Evolutionary conservation across 208 protist species (phyloP), one percentile per base, ranked within the genome.

Genomic region (Leishmania braziliensis): DNA sequence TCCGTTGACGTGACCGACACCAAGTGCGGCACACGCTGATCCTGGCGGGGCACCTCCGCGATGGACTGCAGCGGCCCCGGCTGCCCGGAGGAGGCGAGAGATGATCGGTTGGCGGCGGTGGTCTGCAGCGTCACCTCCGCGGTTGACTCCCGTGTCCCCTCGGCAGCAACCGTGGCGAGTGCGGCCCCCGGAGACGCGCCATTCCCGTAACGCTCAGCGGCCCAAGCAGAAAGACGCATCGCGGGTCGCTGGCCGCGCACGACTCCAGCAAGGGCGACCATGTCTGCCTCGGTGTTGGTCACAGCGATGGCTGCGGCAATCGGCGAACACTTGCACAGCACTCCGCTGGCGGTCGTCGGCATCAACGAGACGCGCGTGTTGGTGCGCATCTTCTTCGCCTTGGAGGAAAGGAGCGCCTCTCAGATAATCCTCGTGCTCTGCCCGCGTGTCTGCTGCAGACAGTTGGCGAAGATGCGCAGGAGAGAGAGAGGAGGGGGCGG

Each of bases 131-230:
- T 14, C 48, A n/a, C 48, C 29, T 62, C 48, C 72, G 8, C 39
- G 23, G n/a, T 54, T 26, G 46, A 48, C 46, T 73, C 9, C 16
- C 46, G 9, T 10, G 46, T 36, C 26, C 43, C 46, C 46, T 73
- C 68, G n/a, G 33, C 26, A 9, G 39, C 26, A 5, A 39, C 14
- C 20, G 53, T 33, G 16, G 74, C 9, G 33, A 18, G n/a, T 20
- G 2, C 74, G 1, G 54, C 8, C 53, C 23, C 5, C 10, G 23
- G 39, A 8, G 39, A 48, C 39, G 26, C 39, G 18, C 72, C 76
- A 2, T 72, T n/a, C 0, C 72, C 84, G 81, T 88, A 88, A n/a
- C 85, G 63, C 74, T 88, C 74, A 3, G 65, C 14, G 8, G 74
- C 74, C 77, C 81, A 85, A 14, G 84, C 46, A 2, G 84, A 77